Conservation (phyloP, 202 grass and related monocot genomes). For the Digitaria exilis region DNA sequence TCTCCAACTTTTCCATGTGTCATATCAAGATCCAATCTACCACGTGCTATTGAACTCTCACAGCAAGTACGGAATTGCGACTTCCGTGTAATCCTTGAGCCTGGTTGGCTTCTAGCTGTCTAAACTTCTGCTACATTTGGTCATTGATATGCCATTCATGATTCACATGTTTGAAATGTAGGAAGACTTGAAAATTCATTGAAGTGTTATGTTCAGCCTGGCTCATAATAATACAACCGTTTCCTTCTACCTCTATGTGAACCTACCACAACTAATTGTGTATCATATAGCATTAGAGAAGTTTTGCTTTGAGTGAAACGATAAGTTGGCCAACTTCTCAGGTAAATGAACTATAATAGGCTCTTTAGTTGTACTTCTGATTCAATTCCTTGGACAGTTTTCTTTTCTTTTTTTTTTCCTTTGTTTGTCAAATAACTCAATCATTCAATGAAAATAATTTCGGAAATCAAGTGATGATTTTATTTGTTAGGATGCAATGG, state of each 20-base stretch:
- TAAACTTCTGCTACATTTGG: not conserved
- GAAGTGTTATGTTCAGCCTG: conserved; percentile 18
- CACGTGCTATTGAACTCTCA: conserved; percentile 63
- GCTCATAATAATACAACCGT: conserved; percentile 1
- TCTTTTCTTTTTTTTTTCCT: no score
- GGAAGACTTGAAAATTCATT: conserved; percentile 53
- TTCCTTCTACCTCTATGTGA: not conserved
- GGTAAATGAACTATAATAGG: not conserved
- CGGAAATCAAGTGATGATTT: not conserved
- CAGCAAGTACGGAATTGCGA: conserved; percentile 56
- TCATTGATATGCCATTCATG: conserved; percentile 29
- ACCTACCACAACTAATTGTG: not conserved
- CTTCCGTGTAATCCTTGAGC: conserved; percentile 44
- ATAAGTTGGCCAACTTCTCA: conserved; percentile 2
- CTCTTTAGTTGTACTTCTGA: conserved; percentile 4
- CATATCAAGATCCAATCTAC: conserved; percentile 68
- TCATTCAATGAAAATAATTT: not conserved
- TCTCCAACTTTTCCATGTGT: conserved; percentile 69
- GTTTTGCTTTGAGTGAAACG: not conserved
- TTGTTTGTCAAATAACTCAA: no score
- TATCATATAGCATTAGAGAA: conserved; percentile 23
- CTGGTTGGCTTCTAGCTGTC: conserved; percentile 28
- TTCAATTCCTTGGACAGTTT: not conserved
- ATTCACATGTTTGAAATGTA: conserved; percentile 47
- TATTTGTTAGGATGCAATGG: not conserved